Evolutionary conservation across 2,329 filamentous ascomycete species (phyloP).

Genomic region (Botrytis cinerea): DNA sequence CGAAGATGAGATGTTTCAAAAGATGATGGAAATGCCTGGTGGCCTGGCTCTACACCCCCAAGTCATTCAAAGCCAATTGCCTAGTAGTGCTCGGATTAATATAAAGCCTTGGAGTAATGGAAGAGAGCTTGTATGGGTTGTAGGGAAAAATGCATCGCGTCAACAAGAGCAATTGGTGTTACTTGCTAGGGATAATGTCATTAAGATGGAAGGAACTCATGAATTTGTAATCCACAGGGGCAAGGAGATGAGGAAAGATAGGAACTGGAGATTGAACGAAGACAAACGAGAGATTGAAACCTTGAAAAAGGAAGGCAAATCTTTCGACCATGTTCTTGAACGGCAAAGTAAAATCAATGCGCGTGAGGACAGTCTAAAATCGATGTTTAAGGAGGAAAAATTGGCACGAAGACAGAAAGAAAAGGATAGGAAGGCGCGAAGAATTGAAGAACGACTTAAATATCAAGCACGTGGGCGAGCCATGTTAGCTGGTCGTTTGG

Average conservation of each 20-base stretch:
- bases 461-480: neutral
- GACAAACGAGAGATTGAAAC: neutral
- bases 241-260: neutral
- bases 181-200: neutral
- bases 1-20: neutral
- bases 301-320: neutral
- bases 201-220: neutral
- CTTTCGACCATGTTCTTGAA: slow-evolving; percentile 8
- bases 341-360: neutral
- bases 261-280: neutral
- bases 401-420: neutral
- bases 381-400: neutral
- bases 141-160: neutral
- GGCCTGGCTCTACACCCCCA: slow-evolving; percentile 16
- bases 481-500: neutral
- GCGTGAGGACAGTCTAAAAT: neutral
- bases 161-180: neutral
- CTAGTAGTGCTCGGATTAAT: neutral
- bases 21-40: neutral
- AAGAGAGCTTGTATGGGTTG: slow-evolving; percentile 16
- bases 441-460: neutral
- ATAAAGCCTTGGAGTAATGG: slow-evolving; percentile 6
- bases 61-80: slow-evolving; percentile 13
- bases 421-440: neutral
- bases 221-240: neutral